Evolutionary conservation across 2,329 filamentous ascomycete genomes (phyloP).

Genomic region (Arthroderma sp.): DNA sequence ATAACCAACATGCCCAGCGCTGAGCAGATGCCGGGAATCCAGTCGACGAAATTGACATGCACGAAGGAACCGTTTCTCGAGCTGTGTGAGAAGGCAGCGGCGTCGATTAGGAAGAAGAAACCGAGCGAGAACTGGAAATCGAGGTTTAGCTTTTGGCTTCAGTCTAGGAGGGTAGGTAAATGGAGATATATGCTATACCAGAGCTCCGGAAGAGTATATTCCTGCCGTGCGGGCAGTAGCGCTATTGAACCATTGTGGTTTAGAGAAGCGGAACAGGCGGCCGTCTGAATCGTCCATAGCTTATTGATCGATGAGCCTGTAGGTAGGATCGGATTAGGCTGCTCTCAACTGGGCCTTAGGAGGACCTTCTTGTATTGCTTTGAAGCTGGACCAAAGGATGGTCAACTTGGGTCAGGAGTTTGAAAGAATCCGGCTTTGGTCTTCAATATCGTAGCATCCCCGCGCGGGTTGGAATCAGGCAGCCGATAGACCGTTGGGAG

Average conservation of each 20-base stretch:
- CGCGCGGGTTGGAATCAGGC: no score
- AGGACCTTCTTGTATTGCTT: no score
- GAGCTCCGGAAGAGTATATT: constrained; percentile 52
- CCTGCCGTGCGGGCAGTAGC: constrained; percentile 49
- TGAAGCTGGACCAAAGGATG: no score
- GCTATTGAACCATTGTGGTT: constrained; percentile 54
- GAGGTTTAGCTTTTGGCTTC: not conserved
- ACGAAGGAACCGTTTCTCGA: constrained; percentile 46
- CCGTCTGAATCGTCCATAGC: constrained; percentile 35
- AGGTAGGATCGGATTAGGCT: no score
- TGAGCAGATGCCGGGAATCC: constrained; percentile 58
- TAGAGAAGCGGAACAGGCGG: constrained; percentile 53
- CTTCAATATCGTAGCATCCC: no score
- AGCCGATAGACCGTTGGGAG: no score
- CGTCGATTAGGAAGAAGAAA: constrained; percentile 57
- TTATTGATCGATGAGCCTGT: no score
- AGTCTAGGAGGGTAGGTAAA: constrained; percentile 2
- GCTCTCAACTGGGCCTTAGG: no score
- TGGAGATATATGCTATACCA: constrained; percentile 36
- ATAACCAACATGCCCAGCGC: constrained; percentile 58
- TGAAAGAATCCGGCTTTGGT: no score
- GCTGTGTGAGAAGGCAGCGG: constrained; percentile 50
- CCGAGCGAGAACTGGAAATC: constrained; percentile 49
- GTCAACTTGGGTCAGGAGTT: no score
- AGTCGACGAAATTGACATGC: constrained; percentile 58